Evolutionary conservation across 116 monocot genomes (phyloP).

Genomic region (Papilionanthe hybrid): DNA sequence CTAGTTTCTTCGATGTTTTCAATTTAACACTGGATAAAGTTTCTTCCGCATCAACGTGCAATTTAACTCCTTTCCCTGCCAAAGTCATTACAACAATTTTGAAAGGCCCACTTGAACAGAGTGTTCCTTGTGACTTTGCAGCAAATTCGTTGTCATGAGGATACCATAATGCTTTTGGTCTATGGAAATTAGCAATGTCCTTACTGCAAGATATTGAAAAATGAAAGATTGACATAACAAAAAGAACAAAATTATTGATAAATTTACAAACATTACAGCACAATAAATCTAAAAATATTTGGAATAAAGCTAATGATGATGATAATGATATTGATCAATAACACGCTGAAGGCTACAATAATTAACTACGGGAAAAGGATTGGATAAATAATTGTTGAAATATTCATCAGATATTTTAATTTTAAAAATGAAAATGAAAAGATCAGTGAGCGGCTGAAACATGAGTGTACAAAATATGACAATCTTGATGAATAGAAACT

Average conservation of each 20-base stretch:
- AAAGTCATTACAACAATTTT: slow-evolving; percentile 62
- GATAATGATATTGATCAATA: not conserved
- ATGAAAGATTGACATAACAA: not conserved
- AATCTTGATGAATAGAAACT: not conserved
- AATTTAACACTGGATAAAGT: slow-evolving; percentile 44
- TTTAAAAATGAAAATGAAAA: not conserved
- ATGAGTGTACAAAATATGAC: not conserved
- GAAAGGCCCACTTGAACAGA: slow-evolving; percentile 47
- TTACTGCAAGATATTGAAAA: slow-evolving; percentile 51
- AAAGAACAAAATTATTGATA: not conserved
- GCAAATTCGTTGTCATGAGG: slow-evolving; percentile 74
- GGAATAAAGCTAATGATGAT: not conserved
- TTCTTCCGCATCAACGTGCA: slow-evolving; percentile 71
- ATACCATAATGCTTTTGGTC: slow-evolving; percentile 86
- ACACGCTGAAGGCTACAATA: not conserved
- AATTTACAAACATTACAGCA: slow-evolving; percentile 2
- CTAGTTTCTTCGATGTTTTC: slow-evolving; percentile 85
- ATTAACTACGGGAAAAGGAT: not conserved
- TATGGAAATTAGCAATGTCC: slow-evolving; percentile 90
- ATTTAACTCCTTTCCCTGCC: slow-evolving; percentile 60
- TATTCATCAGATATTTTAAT: not conserved
- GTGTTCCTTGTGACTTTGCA: slow-evolving; percentile 43
- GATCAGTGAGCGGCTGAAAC: not conserved
- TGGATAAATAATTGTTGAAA: not conserved
- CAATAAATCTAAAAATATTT: not conserved